These are phyloP conservation scores for Erythrophleum ivorense DNA, from an alignment of 331 rosid genomes.

Conservation along the genomic window DNA sequence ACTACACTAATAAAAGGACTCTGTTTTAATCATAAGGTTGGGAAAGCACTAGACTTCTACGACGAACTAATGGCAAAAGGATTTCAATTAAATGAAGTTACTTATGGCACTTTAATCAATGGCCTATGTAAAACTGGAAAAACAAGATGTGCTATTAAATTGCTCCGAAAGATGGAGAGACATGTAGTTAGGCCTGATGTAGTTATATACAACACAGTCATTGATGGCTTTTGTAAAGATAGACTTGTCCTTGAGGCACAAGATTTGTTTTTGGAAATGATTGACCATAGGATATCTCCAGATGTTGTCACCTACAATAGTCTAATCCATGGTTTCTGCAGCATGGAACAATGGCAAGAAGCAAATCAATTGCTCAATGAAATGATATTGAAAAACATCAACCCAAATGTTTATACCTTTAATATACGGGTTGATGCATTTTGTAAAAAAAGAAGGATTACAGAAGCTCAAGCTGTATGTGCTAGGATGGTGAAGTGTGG, in stretches of 20 bases:
- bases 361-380: background rate
- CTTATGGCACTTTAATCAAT: no score
- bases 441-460: slow-evolving; percentile 29
- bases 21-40: no score
- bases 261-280: background rate
- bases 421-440: slow-evolving; percentile 21
- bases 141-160: no score
- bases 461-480: slow-evolving; percentile 7
- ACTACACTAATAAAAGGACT: no score
- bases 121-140: no score
- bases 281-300: background rate
- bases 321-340: background rate
- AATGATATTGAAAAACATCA: background rate
- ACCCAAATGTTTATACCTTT: slow-evolving; percentile 10
- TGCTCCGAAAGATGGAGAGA: no score
- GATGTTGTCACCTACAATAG: background rate
- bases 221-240: background rate
- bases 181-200: no score
- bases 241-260: background rate
- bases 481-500: background rate
- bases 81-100: no score
- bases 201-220: background rate
- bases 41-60: no score
- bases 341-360: background rate
- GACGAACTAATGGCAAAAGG: no score